Conservation (phyloP, 371 early-diverging fungal genomes). For the Gilbertella persicaria region DNA sequence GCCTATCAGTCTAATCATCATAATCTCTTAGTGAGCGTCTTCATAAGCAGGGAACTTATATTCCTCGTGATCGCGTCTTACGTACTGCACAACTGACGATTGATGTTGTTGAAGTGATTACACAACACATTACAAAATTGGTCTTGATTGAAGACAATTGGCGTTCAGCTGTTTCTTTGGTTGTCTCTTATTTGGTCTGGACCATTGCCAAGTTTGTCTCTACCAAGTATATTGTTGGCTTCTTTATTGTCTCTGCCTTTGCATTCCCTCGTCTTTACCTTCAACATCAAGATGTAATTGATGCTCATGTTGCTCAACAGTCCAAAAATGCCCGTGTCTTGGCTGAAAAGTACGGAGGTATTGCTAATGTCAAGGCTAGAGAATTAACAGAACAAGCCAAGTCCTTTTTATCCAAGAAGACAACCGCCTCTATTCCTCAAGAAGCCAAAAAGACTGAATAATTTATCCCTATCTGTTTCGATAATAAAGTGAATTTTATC, state of each 20-base stretch:
- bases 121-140: slow-evolving; percentile 51
- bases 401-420: slow-evolving; percentile 10
- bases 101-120: slow-evolving; percentile 50
- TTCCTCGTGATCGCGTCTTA: slow-evolving; percentile 44
- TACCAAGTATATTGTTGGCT: slow-evolving; percentile 53
- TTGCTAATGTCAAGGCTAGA: slow-evolving; percentile 33
- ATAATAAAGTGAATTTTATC: too few species aligned
- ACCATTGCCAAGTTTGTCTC: slow-evolving; percentile 58
- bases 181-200: slow-evolving; percentile 54
- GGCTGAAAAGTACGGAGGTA: slow-evolving; percentile 34
- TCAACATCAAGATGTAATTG: slow-evolving; percentile 54
- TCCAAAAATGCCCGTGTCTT: slow-evolving; percentile 30
- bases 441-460: slow-evolving; percentile 14
- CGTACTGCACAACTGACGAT: slow-evolving; percentile 38
- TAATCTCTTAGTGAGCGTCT: slow-evolving; percentile 31
- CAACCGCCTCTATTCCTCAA: slow-evolving; percentile 1
- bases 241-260: slow-evolving; percentile 51
- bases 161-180: slow-evolving; percentile 49
- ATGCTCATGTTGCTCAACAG: slow-evolving; percentile 50
- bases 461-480: too few species aligned
- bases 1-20: too few species aligned
- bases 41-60: slow-evolving; percentile 26
- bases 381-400: slow-evolving; percentile 16
- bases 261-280: slow-evolving; percentile 54
- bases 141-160: slow-evolving; percentile 57